phyloP scores from a whole-genome alignment of 768 basidiomycete species.

The Boletus tylopilopsis region DNA sequence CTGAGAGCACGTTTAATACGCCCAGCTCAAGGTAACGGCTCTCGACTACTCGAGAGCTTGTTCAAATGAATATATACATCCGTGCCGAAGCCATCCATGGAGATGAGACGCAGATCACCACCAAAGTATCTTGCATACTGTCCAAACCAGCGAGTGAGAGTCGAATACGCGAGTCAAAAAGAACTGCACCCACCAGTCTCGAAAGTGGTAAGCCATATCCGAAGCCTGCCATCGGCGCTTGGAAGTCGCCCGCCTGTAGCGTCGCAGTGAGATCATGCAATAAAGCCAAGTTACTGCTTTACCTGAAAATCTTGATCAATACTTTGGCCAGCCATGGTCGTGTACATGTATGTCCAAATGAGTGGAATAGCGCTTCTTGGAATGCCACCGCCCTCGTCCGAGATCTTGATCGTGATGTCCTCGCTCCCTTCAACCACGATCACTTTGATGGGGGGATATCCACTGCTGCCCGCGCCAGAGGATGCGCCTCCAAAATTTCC shows the following conservation, averaged over 20 bases:
- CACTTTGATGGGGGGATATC: constrained; percentile 25
- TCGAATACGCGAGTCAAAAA: neutral
- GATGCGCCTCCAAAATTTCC: neutral
- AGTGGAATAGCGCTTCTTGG: constrained; percentile 80
- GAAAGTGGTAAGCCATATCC: constrained; percentile 92
- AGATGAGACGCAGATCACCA: constrained; percentile 87
- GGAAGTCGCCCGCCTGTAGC: constrained; percentile 81
- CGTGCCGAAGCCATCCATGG: constrained; percentile 97
- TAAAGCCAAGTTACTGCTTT: neutral
- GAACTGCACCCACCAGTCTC: constrained; percentile 60
- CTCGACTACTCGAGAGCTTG: constrained; percentile 55
- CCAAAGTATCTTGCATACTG: constrained; percentile 96
- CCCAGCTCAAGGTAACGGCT: constrained; percentile 20
- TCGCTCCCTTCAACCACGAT: constrained; percentile 97
- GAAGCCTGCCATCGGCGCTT: constrained; percentile 97
- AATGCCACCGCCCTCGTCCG: constrained; percentile 93
- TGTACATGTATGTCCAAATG: constrained; percentile 99
- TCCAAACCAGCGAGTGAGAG: neutral
- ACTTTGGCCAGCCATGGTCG: constrained; percentile 70
- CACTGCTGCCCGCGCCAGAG: neutral
- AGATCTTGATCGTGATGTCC: constrained; percentile 98
- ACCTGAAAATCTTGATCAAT: constrained; percentile 69
- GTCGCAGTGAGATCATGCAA: neutral
- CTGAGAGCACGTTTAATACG: neutral
- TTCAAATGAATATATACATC: constrained; percentile 94